phyloP scores from a whole-genome alignment of 768 basidiomycete species.

The Epithele typhae region DNA sequence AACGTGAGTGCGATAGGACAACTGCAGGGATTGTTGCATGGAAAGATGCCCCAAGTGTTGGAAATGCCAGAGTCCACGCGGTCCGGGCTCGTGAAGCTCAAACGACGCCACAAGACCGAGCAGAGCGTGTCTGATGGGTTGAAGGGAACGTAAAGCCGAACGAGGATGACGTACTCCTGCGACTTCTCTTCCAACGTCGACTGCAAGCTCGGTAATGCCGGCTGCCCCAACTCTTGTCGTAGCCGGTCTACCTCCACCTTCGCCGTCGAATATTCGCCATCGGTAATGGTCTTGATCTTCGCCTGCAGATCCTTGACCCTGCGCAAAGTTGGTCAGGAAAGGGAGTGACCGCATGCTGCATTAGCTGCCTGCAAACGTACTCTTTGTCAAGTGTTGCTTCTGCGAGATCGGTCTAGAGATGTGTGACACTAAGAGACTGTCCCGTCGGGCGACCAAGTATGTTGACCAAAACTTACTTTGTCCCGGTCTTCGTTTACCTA shows the following conservation, averaged over 20 bases:
- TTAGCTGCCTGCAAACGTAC: conserved; percentile 33
- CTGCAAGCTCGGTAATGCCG: conserved; percentile 69
- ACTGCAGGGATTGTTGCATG: no score
- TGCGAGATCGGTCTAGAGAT: conserved; percentile 59
- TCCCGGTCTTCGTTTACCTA: conserved; percentile 82
- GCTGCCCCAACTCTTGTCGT: conserved; percentile 71
- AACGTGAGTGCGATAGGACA: no score
- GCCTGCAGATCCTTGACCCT: conserved; percentile 65
- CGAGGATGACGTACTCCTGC: conserved; percentile 37
- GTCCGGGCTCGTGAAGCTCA: no score
- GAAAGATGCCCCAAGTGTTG: no score
- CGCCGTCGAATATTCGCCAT: conserved; percentile 70
- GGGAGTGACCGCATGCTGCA: not conserved
- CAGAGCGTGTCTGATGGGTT: not conserved
- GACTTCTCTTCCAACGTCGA: conserved; percentile 68
- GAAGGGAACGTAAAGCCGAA: not conserved
- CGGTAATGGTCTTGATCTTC: conserved; percentile 64
- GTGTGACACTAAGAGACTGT: not conserved
- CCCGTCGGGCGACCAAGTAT: not conserved
- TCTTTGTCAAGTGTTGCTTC: conserved; percentile 66
- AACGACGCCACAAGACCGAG: no score
- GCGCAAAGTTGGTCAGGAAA: not conserved
- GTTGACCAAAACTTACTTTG: conserved; percentile 38
- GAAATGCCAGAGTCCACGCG: no score
- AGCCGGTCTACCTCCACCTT: conserved; percentile 76